These are phyloP conservation scores for Digitaria exilis DNA, from an alignment of 202 grass and related monocot species.

Conservation along the genomic window DNA sequence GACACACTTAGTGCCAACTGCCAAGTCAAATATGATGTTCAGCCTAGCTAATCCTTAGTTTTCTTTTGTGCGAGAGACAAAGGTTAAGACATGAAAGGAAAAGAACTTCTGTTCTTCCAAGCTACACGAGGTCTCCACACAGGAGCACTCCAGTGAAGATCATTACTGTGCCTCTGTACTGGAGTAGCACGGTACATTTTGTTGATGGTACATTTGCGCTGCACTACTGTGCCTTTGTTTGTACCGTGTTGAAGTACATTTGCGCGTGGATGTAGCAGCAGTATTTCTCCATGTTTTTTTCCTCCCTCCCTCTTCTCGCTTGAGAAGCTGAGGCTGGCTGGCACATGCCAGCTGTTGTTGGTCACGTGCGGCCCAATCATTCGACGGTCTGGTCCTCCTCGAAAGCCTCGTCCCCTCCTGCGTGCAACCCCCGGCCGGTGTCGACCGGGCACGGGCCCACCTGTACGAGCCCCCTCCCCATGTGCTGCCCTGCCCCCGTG, in stretches of 20 bases:
- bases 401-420: neutral
- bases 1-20: no score
- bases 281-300: neutral
- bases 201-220: no score
- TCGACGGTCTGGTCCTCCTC: slow-evolving; percentile 7
- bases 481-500: slow-evolving; percentile 49
- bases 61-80: neutral
- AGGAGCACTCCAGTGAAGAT: no score
- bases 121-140: no score
- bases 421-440: neutral
- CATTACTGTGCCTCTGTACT: no score
- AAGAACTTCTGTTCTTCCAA: no score
- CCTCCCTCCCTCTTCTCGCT: no score
- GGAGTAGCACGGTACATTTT: no score
- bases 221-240: no score
- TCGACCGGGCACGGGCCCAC: no score
- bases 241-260: neutral
- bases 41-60: neutral
- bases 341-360: slow-evolving; percentile 11
- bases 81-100: neutral
- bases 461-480: no score
- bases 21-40: neutral
- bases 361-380: slow-evolving; percentile 54
- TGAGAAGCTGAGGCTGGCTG: no score
- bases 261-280: neutral